A percentile compares a stretch with the other conserved stretches of the same genome.
Evolutionary conservation across 208 protist species (phyloP).

Genomic region (Trypanosoma theileri): DNA sequence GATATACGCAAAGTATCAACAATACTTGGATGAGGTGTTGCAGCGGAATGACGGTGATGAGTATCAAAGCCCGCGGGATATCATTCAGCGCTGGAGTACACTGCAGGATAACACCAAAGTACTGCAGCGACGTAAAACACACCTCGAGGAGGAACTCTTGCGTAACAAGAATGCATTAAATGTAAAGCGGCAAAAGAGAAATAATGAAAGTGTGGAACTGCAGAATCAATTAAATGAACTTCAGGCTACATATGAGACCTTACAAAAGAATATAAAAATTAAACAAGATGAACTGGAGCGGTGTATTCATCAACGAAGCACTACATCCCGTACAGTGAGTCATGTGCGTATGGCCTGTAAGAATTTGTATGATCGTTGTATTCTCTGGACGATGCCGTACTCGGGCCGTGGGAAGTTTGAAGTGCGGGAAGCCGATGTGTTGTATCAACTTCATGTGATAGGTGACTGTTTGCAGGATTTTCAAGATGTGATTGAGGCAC

Average conservation of each 20-base stretch:
- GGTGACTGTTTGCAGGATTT: slow-evolving; percentile 91
- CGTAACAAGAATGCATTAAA: slow-evolving; percentile 86
- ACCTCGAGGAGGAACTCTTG: slow-evolving; percentile 88
- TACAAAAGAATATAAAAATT: slow-evolving; percentile 88
- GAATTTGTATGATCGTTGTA: slow-evolving; percentile 90
- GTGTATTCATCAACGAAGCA: slow-evolving; percentile 86
- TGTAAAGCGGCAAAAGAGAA: slow-evolving; percentile 74
- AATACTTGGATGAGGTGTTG: slow-evolving; percentile 90
- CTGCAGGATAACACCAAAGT: slow-evolving; percentile 91
- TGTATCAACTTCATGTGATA: slow-evolving; percentile 88
- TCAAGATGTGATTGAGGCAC: slow-evolving; percentile 71
- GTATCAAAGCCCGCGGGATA: slow-evolving; percentile 89
- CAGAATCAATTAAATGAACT: slow-evolving; percentile 90
- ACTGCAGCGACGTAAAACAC: slow-evolving; percentile 87
- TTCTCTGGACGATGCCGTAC: slow-evolving; percentile 72
- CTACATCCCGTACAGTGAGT: slow-evolving; percentile 86
- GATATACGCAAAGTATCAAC: slow-evolving; percentile 80
- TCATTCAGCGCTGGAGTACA: slow-evolving; percentile 90
- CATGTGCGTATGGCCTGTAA: slow-evolving; percentile 91
- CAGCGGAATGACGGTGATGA: slow-evolving; percentile 88
- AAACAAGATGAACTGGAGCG: slow-evolving; percentile 89
- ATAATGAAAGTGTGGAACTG: slow-evolving; percentile 85
- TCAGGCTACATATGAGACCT: slow-evolving; percentile 76
- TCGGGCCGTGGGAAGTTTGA: slow-evolving; percentile 78
- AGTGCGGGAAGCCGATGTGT: slow-evolving; percentile 56